Evolutionary conservation across 176 grass and related monocot genomes (phyloP), one percentile per base, ranked within the genome.

Genomic region (Musa acuminata): DNA sequence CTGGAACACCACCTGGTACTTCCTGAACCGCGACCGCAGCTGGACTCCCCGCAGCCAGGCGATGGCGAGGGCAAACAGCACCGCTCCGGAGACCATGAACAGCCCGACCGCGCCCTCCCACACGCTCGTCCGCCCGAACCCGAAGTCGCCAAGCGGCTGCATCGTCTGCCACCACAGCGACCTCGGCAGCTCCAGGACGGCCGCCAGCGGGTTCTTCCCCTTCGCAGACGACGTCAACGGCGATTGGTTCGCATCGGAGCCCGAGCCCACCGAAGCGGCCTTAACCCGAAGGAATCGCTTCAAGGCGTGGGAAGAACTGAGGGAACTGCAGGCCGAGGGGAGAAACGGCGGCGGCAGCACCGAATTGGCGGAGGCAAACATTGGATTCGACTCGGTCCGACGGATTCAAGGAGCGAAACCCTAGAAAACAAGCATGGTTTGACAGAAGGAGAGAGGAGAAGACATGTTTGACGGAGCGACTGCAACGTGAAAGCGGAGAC

Each of bases 81-180:
- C 88, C 0, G 88, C 91, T 9, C 91, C 95, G 22, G 95, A 91
- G 72, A 24, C 24, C 88, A 99, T 89, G 86, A 99, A 94, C 71
- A 99, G 80, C 69, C 95, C 95, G 48, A 99, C 91, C 43, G 91
- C 95, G 69, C 95, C 95, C 77, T 99, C 95, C 95, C 91, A 99
- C 71, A 99, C 85, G 80, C 91, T 94, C 75, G 81, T 81, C n/a
- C 55, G 81, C 53, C 95, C 95, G 53, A 94, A 99, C 19, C 95
- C 91, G 49, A 83, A 94, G 67, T 99, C 95, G 5, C 95, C 82
- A 0, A 94, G 84, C 13, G 91, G 95, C 55, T 89, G 88, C 50
- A 99, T 67, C 29, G 95, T 94, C 77, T 78, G 84, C 60, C 65
- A 78, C 88, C 90, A 90, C 20, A 99, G 49, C 24, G 84, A 49